phyloP scores from a whole-genome alignment of 1,284 basidiomycete species.

The Marasmius sp. region DNA sequence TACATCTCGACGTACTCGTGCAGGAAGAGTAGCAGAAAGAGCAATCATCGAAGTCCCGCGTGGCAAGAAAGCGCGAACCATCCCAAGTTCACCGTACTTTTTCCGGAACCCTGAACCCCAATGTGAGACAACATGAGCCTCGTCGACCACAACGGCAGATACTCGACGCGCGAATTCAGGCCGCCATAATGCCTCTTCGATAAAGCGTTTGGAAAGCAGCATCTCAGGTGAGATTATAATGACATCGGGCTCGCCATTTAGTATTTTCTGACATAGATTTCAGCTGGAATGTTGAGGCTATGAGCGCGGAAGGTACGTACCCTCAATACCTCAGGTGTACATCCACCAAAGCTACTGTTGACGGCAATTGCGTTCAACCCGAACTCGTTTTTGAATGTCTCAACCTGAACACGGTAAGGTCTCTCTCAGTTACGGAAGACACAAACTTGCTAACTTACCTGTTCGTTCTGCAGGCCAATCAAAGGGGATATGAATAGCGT shows the following conservation, averaged over 20 bases:
- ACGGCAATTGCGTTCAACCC: constrained; percentile 14
- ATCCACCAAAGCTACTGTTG: constrained; percentile 18
- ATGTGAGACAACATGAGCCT: constrained; percentile 40
- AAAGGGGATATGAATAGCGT: constrained; percentile 37
- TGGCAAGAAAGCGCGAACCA: constrained; percentile 34
- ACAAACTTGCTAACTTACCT: constrained; percentile 32
- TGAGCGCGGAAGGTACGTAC: constrained; percentile 4
- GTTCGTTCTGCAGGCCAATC: constrained; percentile 37
- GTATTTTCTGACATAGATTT: constrained; percentile 25
- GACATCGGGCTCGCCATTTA: constrained; percentile 29
- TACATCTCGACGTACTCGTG: constrained; percentile 30
- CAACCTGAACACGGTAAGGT: constrained; percentile 8
- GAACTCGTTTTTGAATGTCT: constrained; percentile 16
- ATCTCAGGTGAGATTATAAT: constrained; percentile 40
- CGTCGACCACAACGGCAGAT: constrained; percentile 36
- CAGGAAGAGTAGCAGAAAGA: constrained; percentile 37
- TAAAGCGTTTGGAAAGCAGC: constrained; percentile 32
- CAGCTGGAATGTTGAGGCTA: background rate
- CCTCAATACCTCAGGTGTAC: constrained; percentile 12
- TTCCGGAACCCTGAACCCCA: constrained; percentile 43
- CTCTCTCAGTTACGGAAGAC: background rate
- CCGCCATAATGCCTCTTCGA: constrained; percentile 31
- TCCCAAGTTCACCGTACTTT: constrained; percentile 35
- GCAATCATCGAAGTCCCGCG: constrained; percentile 33
- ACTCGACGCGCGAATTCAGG: constrained; percentile 21